A percentile compares a stretch with the other conserved stretches of the same genome.
Evolutionary conservation across 2,329 filamentous ascomycete species (phyloP).

Genomic region (Botrytis paeoniae): DNA sequence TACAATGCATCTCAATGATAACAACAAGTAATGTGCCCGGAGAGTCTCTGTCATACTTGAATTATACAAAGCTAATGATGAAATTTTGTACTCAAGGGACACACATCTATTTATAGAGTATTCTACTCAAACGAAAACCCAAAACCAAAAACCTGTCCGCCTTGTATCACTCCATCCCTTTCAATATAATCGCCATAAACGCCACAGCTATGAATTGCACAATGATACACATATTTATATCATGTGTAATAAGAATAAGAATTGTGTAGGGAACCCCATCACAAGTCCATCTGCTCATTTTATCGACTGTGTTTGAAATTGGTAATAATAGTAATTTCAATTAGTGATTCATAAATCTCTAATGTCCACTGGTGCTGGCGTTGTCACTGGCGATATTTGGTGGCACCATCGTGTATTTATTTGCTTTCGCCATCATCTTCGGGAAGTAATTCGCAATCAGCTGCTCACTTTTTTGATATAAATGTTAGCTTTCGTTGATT

Average conservation of each 20-base stretch:
- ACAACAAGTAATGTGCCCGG: not conserved
- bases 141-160: not conserved
- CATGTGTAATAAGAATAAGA: not conserved
- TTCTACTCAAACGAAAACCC: not conserved
- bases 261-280: not conserved
- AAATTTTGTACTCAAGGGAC: not conserved
- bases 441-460: constrained; percentile 76
- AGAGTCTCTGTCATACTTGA: not conserved
- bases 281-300: not conserved
- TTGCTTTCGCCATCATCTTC: constrained; percentile 53
- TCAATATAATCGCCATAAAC: not conserved
- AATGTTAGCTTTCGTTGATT: not conserved
- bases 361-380: not conserved
- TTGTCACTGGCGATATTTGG: not conserved
- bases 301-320: not conserved
- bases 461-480: constrained; percentile 55
- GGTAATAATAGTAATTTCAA: not conserved
- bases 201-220: not conserved
- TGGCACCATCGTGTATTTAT: constrained; percentile 15
- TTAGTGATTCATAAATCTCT: not conserved
- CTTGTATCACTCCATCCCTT: not conserved
- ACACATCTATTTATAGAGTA: not conserved
- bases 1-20: not conserved
- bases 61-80: not conserved
- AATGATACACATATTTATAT: not conserved